Base-by-base conservation (phyloP, 257 asterid genomes). In the Solanum tacnaense region DNA sequence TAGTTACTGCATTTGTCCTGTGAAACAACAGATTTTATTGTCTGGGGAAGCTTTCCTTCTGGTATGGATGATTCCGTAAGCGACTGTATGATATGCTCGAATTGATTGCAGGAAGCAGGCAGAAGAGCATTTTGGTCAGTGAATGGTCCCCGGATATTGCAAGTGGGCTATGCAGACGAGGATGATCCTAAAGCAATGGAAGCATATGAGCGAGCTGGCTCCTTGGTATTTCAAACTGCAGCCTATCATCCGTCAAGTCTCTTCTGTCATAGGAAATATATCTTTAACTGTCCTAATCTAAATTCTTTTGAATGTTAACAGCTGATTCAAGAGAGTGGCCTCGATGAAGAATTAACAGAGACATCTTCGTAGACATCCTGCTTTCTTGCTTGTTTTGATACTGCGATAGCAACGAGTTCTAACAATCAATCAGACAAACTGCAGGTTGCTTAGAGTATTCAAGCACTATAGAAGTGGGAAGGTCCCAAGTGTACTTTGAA, bases 61-160 rank as follows among this genome's bases (percentile, higher is more conserved):
- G 13, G 2, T 72, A 34, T 32, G 79, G 13, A 18, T 72, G 79
- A 16, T 72, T 34, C 25, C 1, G 44, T 72, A 7, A 2, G 25
- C 15, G 0, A 72, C n/a, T 34, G 9, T 74, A 10, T 74, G 83
- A 35, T 70, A 70, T 29, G 12, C 31, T 74, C 0, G 12, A 20
- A 18, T 72, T 86, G 84, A 86, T 90, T 82, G 10, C 88, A 97
- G 99, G 99, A 97, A 87, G 98, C 94, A 13, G 98, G 99, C 68
- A 88, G 98, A 89, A 92, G 97, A 90, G 99, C 99, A 68, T 96
- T 97, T 90, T 97, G 99, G 99, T 95, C 98, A 18, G 92, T 97
- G 86, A 95, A 94, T 83, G 99, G 99, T 41, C 98, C 99, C 6
- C 93, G 98, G 56, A 95, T 97, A 88, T 92, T 97, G 90, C 98